Percentiles rank a stretch among this genome's conserved stretches.
Conservation (phyloP, 2,329 filamentous ascomycete species). For the Beauveria pseudobassiana region DNA sequence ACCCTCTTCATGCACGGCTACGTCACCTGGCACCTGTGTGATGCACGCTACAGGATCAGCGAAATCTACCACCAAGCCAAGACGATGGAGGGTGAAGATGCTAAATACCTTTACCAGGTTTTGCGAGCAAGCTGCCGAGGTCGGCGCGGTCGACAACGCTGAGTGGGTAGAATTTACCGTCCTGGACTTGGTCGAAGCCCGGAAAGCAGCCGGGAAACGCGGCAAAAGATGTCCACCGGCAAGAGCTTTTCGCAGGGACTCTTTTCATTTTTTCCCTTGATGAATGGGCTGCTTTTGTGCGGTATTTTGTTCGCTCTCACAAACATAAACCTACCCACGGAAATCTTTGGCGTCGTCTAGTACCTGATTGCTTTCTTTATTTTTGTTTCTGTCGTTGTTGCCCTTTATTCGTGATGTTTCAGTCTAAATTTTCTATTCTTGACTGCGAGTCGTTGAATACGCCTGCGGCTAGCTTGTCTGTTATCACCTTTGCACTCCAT, state of each 20-base stretch:
- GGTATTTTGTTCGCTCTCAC: no score
- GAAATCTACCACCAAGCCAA: slow-evolving; percentile 11
- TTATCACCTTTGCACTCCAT: no score
- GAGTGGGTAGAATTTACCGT: not conserved
- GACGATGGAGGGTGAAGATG: not conserved
- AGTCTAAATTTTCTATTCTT: no score
- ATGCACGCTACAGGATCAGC: slow-evolving; percentile 14
- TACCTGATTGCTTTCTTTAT: no score
- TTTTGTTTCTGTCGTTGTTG: no score
- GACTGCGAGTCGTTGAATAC: no score
- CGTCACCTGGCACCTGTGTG: slow-evolving; percentile 17
- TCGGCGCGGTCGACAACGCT: not conserved
- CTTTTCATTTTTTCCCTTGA: not conserved
- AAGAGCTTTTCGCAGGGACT: not conserved
- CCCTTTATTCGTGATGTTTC: no score
- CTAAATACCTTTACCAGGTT: not conserved
- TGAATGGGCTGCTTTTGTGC: no score
- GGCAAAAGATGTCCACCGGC: no score
- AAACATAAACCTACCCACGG: no score
- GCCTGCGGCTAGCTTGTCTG: no score
- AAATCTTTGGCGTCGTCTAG: no score
- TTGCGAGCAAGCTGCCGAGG: not conserved
- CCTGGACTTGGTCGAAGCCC: not conserved
- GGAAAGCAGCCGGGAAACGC: not conserved
- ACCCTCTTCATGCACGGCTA: slow-evolving; percentile 19